Evolutionary conservation across 352 stramenopile species (phyloP), one percentile per base, ranked within the genome.

Genomic region (Salisapilia sapeloensis): DNA sequence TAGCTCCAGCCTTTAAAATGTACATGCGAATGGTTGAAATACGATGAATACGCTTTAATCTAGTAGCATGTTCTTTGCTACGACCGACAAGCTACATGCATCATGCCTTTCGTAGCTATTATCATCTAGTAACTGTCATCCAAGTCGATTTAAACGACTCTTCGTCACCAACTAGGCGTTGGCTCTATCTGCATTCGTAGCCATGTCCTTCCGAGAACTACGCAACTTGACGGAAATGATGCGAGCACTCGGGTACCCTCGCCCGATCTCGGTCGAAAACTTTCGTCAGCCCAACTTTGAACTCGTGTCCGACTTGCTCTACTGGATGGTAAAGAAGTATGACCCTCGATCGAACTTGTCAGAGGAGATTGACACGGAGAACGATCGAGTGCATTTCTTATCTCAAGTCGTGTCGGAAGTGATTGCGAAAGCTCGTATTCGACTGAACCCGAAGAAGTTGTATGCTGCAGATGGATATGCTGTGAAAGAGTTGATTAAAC

Each of bases 231-330:
- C 82, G 13, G 85, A 97, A 62, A 94, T 96, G 52, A 94, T 98
- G 89, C 71, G 82, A 8, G 72, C 80, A 11, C 61, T 98, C 19
- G 81, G 91, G 13, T 97, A 97, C 54, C 89, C 86, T 14, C 75
- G 83, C 0, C 70, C 66, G 0, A 56, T 85, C 25, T 90, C 77
- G 24, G 67, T 96, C 52, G 85, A 96, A 35, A 97, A 96, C 56
- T 97, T 98, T 42, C 78, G 87, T 25, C 78, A 59, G 40, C 90
- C 89, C n/a, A 97, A 98, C 60, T 97, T 97, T 42, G 80, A 96
- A 51, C 51, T 98, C 14, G 83, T 98, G 9, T 92, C 92, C 13
- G 85, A 96, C 51, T 51, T 96, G 43, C 60, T 97, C 16, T 97
- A 95, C 59, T 98, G 91, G 90, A 94, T 97, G 67, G 87, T 96